These are phyloP conservation scores for Trichoderma pleuroti DNA, from an alignment of 2,329 filamentous ascomycete genomes.

Conservation along the genomic window DNA sequence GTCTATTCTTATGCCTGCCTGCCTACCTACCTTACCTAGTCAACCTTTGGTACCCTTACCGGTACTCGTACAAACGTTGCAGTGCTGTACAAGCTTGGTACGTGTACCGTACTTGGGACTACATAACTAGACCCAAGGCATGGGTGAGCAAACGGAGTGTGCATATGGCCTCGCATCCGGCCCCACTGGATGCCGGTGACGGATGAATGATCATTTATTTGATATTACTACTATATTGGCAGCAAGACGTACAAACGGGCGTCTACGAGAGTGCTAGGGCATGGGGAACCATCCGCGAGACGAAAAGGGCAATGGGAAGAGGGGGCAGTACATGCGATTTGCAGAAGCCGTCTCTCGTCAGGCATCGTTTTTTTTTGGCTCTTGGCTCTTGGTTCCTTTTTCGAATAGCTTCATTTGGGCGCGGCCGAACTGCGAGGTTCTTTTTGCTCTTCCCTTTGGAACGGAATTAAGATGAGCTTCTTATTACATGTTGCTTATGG, in stretches of 20 bases:
- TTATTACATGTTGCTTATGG: neutral
- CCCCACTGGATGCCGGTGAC: conserved; percentile 6
- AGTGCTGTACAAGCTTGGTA: neutral
- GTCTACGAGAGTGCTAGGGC: neutral
- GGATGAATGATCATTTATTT: conserved; percentile 14
- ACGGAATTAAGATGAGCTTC: neutral
- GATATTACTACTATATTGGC: conserved; percentile 3
- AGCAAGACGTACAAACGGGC: neutral
- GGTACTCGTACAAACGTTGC: neutral
- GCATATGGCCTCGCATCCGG: conserved; percentile 1
- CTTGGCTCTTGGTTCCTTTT: neutral
- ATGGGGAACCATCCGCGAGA: neutral
- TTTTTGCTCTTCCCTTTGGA: neutral
- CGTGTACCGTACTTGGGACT: neutral
- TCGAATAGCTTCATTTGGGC: neutral
- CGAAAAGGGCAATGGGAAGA: neutral
- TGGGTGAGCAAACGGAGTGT: neutral
- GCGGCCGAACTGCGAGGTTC: neutral
- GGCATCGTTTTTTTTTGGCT: neutral
- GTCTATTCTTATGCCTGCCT: neutral
- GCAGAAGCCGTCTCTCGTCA: neutral
- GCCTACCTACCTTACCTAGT: neutral
- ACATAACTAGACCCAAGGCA: neutral
- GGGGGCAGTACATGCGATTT: neutral
- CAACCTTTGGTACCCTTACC: neutral